Evolutionary conservation across 2,329 filamentous ascomycete genomes (phyloP).

Genomic region (Amauroascus verrucosus): DNA sequence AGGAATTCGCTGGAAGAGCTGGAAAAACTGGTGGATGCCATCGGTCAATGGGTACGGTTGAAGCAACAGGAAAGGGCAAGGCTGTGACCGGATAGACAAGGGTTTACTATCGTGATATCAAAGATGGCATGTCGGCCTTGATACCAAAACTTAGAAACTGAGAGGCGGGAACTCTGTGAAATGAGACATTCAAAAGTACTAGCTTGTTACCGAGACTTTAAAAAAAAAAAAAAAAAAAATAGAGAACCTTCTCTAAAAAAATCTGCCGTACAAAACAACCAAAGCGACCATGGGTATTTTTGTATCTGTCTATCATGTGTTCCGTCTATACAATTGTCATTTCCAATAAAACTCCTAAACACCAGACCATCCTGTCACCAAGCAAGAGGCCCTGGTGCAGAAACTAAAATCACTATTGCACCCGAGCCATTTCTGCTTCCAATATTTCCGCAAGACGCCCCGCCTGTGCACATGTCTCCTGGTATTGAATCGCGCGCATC

Average conservation of each 20-base stretch:
- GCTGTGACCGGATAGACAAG: constrained; percentile 1
- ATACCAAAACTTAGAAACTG: background rate
- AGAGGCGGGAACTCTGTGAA: too few species aligned
- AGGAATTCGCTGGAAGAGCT: constrained; percentile 52
- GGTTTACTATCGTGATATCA: too few species aligned
- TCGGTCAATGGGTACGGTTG: constrained; percentile 12
- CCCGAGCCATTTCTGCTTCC: constrained; percentile 17
- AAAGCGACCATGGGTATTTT: constrained; percentile 3
- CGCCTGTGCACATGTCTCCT: constrained; percentile 40
- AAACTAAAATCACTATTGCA: constrained; percentile 5
- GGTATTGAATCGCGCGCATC: constrained; percentile 47
- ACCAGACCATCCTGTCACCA: background rate
- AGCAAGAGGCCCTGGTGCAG: background rate
- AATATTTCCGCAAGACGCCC: constrained; percentile 45
- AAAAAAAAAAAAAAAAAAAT: background rate
- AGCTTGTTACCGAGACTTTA: too few species aligned
- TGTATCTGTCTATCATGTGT: background rate
- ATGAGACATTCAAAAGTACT: too few species aligned
- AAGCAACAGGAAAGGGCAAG: constrained; percentile 4
- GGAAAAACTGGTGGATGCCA: constrained; percentile 38
- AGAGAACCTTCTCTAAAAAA: background rate
- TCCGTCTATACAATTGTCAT: background rate
- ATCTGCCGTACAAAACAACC: too few species aligned
- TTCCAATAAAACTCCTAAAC: background rate
- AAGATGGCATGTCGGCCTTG: too few species aligned